Evolutionary conservation across 2,329 filamentous ascomycete species (phyloP).

Genomic region (Chrysosporium queenslandicum): DNA sequence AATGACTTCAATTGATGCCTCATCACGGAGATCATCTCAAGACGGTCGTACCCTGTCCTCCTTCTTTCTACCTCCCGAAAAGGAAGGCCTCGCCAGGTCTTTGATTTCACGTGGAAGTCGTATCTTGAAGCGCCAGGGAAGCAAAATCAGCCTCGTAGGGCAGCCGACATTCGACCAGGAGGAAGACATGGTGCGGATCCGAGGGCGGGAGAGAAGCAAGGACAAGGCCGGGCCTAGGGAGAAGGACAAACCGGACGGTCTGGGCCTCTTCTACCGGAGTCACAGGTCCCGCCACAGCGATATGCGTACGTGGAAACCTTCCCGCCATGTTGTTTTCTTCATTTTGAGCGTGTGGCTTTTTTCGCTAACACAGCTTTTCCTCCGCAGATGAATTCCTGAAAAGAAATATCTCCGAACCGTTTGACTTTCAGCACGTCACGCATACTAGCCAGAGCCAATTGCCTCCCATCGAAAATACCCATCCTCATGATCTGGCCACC

Average conservation of each 20-base stretch:
- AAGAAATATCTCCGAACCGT: slow-evolving; percentile 50
- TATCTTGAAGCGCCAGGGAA: slow-evolving; percentile 40
- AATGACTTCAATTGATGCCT: slow-evolving; percentile 30
- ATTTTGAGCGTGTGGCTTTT: not conserved
- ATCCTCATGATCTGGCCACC: slow-evolving; percentile 43
- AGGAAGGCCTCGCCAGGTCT: slow-evolving; percentile 32
- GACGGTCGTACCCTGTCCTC: slow-evolving; percentile 27
- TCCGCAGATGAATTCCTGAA: slow-evolving; percentile 36
- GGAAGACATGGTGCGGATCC: slow-evolving; percentile 29
- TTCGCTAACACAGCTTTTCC: not conserved
- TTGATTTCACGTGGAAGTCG: slow-evolving; percentile 37
- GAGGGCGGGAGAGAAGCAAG: slow-evolving; percentile 18
- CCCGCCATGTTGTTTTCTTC: not conserved
- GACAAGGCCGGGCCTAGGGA: slow-evolving; percentile 16
- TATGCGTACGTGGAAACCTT: slow-evolving; percentile 26
- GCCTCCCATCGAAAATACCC: slow-evolving; percentile 42
- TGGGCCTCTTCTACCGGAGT: slow-evolving; percentile 28
- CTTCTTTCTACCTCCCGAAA: slow-evolving; percentile 25
- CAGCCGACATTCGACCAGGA: slow-evolving; percentile 31
- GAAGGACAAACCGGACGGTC: slow-evolving; percentile 26
- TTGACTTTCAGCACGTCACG: slow-evolving; percentile 55
- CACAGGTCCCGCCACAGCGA: slow-evolving; percentile 26
- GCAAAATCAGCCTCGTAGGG: slow-evolving; percentile 37
- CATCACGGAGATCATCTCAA: slow-evolving; percentile 23
- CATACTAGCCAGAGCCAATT: slow-evolving; percentile 50